Base-by-base conservation (phyloP, 2,329 filamentous ascomycete genomes). In the Ophiostoma ips region DNA sequence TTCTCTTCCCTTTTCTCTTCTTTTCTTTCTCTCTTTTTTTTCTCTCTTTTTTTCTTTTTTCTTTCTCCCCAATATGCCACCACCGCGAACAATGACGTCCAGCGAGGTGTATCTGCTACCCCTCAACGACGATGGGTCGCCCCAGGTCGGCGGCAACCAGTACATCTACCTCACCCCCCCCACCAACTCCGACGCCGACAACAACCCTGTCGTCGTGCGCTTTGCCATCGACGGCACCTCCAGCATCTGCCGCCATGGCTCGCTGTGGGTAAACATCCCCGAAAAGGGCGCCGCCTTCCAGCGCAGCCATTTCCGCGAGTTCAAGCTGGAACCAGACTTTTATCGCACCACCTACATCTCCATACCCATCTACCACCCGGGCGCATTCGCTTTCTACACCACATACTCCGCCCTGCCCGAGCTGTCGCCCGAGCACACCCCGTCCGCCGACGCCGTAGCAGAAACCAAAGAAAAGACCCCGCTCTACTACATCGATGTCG, bases 221-320 rank as follows among this genome's bases (percentile, higher is more conserved):
- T 95, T 98, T 66, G 79, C 87, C 58, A 90, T 95, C 58, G 85
- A 95, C 66, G 89, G 92, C 55, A 90, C 87, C 51, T 95, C 90
- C 63, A 95, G 90, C 55, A 92, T 98, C 71, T 95, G 89, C 66
- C 80, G 88, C 58, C 75, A 95, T 67, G 92, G 94, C 53, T 95
- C 86, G 62, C 74, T 98, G 55, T 98, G 92, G 90, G 84, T 95
- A 61, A 98, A 98, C 65, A 85, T 96, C 53, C 92, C 92, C 8
- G 77, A 83, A 54, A 73, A 81, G 59, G 88, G 83, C 52, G 70
- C 79, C 46, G 69, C 79, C 40, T 98, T 96, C 62, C 76, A 79
- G 56, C 82, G 92, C 58, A 75, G 84, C 60, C 75, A 76, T 33
- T 98, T 94, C 65, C 79, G 81, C 60, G 84, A 95, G 68, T 94